Conservation (phyloP, 139 green algal species). For the Nannochloris sp. region DNA sequence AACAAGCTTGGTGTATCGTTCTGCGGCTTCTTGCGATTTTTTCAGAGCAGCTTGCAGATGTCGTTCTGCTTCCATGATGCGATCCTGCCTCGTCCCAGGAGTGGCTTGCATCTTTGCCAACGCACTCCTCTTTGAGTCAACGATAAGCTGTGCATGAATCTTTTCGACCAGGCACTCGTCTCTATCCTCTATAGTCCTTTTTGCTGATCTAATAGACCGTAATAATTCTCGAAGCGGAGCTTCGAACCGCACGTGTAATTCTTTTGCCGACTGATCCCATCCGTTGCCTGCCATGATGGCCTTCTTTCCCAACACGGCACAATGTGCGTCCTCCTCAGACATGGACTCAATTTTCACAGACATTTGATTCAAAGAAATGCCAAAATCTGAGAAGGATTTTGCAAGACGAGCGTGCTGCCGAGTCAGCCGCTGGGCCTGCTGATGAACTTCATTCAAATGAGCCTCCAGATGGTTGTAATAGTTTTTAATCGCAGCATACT, state of each 20-base stretch:
- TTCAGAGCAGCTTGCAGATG: conserved; percentile 54
- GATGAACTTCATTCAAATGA: conserved; percentile 72
- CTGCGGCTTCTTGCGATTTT: conserved; percentile 38
- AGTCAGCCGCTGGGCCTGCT: conserved; percentile 60
- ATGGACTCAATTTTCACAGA: conserved; percentile 12
- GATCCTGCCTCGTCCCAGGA: conserved; percentile 51
- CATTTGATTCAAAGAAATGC: conserved; percentile 28
- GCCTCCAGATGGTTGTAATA: conserved; percentile 76
- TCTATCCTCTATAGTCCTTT: conserved; percentile 59
- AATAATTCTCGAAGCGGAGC: conserved; percentile 78
- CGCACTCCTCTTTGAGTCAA: conserved; percentile 57
- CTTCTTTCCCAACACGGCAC: conserved; percentile 31
- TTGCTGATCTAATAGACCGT: conserved; percentile 52
- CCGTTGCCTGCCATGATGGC: conserved; percentile 7
- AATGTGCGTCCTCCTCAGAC: conserved; percentile 12
- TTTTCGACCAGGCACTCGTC: conserved; percentile 36
- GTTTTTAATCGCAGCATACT: conserved; percentile 25
- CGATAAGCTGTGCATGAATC: conserved; percentile 39
- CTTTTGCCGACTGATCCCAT: background rate
- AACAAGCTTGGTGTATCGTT: conserved; percentile 47
- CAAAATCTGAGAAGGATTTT: conserved; percentile 67
- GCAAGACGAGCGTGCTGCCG: conserved; percentile 61
- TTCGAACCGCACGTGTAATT: conserved; percentile 54
- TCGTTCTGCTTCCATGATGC: conserved; percentile 58
- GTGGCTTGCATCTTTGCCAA: conserved; percentile 66